phyloP scores from a whole-genome alignment of 139 green algal genomes.

The Medakamo hakoo region DNA sequence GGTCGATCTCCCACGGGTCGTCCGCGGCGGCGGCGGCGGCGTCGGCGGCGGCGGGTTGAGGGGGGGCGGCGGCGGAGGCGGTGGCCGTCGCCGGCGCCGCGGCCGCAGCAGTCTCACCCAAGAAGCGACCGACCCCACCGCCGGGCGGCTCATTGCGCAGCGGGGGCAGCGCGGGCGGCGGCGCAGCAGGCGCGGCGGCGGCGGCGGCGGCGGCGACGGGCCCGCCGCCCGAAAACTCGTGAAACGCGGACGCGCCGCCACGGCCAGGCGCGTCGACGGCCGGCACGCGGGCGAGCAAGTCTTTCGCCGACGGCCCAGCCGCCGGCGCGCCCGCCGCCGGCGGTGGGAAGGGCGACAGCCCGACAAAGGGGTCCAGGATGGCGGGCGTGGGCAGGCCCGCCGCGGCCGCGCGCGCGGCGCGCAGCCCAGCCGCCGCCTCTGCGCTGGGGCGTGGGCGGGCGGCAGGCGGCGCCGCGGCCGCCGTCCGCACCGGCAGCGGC shows the following conservation, averaged over 20 bases:
- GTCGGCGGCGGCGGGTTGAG: background rate
- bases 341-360: background rate
- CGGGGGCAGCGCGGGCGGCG: conserved; percentile 1
- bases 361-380: background rate
- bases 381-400: too few relatives aligned
- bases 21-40: background rate
- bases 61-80: background rate
- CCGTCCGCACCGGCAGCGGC: background rate
- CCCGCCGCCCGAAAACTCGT: background rate
- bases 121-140: background rate
- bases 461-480: too few relatives aligned
- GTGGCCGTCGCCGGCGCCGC: background rate
- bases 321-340: too few relatives aligned
- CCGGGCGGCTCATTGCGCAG: conserved; percentile 11
- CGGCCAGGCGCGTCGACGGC: background rate
- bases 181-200: background rate
- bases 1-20: conserved; percentile 49
- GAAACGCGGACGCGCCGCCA: background rate
- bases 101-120: background rate
- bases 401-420: too few relatives aligned
- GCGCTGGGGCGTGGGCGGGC: too few relatives aligned
- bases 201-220: background rate
- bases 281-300: background rate
- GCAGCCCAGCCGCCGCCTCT: background rate
- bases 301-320: background rate